Evolutionary conservation across 345 rosid species (phyloP).

Genomic region (Dipteronia dyeriana): DNA sequence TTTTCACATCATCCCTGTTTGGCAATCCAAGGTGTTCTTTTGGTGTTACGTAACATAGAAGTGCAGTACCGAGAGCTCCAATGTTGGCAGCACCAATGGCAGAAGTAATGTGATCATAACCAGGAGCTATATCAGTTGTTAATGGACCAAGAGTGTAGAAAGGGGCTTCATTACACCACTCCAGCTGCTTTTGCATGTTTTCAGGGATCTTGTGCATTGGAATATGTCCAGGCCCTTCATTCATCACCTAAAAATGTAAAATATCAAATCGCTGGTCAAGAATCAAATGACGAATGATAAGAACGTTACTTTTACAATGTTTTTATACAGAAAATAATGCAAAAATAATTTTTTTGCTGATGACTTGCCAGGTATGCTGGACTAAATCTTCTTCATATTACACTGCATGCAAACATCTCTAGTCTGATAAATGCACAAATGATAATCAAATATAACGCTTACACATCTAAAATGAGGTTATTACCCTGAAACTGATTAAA

Average conservation of each 20-base stretch:
- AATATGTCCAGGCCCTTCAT: conserved; percentile 97
- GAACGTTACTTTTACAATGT: background rate
- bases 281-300: background rate
- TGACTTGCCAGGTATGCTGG: background rate
- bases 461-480: background rate
- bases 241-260: conserved; percentile 71
- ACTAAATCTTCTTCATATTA: background rate
- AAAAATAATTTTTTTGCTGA: background rate
- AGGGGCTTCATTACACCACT: conserved; percentile 99
- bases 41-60: conserved; percentile 97
- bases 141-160: conserved; percentile 97
- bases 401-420: background rate
- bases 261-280: background rate
- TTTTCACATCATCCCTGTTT: conserved; percentile 95
- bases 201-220: conserved; percentile 99
- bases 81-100: conserved; percentile 99
- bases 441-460: background rate
- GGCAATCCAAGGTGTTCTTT: conserved; percentile 99
- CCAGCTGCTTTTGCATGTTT: conserved; percentile 97
- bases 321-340: background rate
- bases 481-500: background rate
- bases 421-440: background rate
- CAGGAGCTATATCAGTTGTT: conserved; percentile 97
- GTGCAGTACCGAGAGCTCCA: conserved; percentile 98
- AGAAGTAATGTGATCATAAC: conserved; percentile 97